phyloP scores from a whole-genome alignment of 164 flowering plant genomes.

The Piper longum region DNA sequence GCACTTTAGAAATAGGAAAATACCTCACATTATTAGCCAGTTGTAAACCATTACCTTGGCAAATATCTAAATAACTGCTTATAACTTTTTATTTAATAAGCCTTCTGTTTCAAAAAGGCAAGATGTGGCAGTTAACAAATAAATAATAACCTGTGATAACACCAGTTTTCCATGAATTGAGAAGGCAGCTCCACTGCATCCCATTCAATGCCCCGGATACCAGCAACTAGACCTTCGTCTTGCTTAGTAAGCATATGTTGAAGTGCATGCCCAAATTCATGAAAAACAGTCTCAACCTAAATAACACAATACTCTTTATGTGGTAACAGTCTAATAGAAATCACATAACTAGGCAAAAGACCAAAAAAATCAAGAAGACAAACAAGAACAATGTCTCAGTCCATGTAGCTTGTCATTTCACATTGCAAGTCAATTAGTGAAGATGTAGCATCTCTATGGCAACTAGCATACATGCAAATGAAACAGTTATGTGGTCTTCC shows the following conservation, averaged over 20 bases:
- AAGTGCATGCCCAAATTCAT: conserved; percentile 98
- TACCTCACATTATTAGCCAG: no score
- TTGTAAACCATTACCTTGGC: no score
- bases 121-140: no score
- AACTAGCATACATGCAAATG: no score
- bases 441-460: no score
- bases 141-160: conserved; percentile 68
- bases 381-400: no score
- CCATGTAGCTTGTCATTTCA: no score
- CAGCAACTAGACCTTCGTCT: conserved; percentile 94
- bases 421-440: no score
- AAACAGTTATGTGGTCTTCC: no score
- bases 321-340: no score
- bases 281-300: conserved; percentile 98
- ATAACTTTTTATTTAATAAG: not conserved
- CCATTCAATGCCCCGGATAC: conserved; percentile 89
- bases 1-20: no score
- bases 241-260: conserved; percentile 97
- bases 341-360: not conserved
- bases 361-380: not conserved
- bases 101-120: not conserved
- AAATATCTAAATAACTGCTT: no score
- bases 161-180: conserved; percentile 99
- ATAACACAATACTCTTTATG: conserved; percentile 2
- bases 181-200: conserved; percentile 99